phyloP scores from a whole-genome alignment of 768 basidiomycete species.

The Lentinus tigrinus region DNA sequence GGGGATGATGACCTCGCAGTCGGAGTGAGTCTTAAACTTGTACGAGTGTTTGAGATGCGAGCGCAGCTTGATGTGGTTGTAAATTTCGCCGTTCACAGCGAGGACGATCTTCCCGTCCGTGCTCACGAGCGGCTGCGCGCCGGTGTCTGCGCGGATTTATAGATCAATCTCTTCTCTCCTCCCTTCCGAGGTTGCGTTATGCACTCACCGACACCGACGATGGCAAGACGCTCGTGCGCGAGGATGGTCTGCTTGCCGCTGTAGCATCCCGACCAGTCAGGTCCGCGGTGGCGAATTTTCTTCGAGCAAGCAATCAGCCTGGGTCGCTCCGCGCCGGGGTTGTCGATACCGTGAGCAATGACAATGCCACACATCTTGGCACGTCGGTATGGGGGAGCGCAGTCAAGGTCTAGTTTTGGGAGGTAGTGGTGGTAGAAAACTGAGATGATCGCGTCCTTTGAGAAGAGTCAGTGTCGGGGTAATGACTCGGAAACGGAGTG shows the following conservation, averaged over 20 bases:
- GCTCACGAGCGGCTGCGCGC: constrained; percentile 91
- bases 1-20: constrained; percentile 96
- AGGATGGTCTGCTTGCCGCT: constrained; percentile 81
- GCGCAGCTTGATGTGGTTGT: constrained; percentile 89
- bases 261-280: constrained; percentile 97
- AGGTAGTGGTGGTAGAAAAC: neutral
- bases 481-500: constrained; percentile 15
- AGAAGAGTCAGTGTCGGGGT: neutral
- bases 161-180: neutral
- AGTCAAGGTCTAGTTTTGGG: neutral
- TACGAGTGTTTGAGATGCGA: constrained; percentile 59
- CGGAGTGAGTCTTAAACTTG: constrained; percentile 95
- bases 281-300: constrained; percentile 89
- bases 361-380: constrained; percentile 87
- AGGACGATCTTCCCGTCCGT: constrained; percentile 82
- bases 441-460: neutral
- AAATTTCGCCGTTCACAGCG: constrained; percentile 98
- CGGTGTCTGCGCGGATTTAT: constrained; percentile 63
- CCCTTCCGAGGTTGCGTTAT: neutral
- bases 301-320: constrained; percentile 85
- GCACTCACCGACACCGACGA: constrained; percentile 91
- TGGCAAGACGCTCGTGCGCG: constrained; percentile 93
- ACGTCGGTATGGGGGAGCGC: neutral
- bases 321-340: constrained; percentile 65
- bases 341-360: constrained; percentile 78